These are phyloP conservation scores for Leucosporidium scottii DNA, from an alignment of 768 basidiomycete genomes.

Conservation along the genomic window DNA sequence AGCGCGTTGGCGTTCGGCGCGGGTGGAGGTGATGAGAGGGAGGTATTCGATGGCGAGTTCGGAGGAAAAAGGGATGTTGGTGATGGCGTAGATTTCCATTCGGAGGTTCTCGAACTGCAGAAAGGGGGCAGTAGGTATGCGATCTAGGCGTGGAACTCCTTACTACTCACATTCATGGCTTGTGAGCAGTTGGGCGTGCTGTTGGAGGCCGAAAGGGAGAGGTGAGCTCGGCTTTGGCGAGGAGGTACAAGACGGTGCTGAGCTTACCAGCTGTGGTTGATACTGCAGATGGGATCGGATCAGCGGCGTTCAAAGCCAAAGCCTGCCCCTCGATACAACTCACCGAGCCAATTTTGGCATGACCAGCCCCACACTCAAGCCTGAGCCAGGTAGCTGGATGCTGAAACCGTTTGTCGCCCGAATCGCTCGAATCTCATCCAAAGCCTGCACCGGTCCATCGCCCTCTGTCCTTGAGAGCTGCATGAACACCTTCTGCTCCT, in stretches of 20 bases:
- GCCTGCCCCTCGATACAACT: too few relatives aligned
- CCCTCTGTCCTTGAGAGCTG: constrained; percentile 4
- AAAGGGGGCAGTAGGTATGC: neutral
- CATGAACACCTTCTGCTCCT: constrained; percentile 19
- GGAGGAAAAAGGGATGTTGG: neutral
- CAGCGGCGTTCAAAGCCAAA: too few relatives aligned
- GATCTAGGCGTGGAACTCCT: too few relatives aligned
- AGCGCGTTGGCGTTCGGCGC: constrained; percentile 9
- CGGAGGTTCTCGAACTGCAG: constrained; percentile 24
- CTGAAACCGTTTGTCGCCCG: constrained; percentile 18
- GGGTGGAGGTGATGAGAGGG: constrained; percentile 16
- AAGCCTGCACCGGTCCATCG: neutral
- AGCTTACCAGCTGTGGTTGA: constrained; percentile 26
- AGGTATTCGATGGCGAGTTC: constrained; percentile 35
- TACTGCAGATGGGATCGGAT: neutral
- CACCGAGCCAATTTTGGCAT: constrained; percentile 17
- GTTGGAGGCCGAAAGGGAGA: neutral
- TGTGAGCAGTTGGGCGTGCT: constrained; percentile 27
- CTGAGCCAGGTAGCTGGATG: constrained; percentile 7
- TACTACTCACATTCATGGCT: constrained; percentile 21
- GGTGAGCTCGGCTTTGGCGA: neutral
- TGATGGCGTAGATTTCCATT: constrained; percentile 31
- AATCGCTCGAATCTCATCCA: neutral
- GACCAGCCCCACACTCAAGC: neutral
- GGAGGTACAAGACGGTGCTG: too few relatives aligned